Base-by-base conservation (phyloP, 2,329 filamentous ascomycete genomes). In the Seiridium cupressi region DNA sequence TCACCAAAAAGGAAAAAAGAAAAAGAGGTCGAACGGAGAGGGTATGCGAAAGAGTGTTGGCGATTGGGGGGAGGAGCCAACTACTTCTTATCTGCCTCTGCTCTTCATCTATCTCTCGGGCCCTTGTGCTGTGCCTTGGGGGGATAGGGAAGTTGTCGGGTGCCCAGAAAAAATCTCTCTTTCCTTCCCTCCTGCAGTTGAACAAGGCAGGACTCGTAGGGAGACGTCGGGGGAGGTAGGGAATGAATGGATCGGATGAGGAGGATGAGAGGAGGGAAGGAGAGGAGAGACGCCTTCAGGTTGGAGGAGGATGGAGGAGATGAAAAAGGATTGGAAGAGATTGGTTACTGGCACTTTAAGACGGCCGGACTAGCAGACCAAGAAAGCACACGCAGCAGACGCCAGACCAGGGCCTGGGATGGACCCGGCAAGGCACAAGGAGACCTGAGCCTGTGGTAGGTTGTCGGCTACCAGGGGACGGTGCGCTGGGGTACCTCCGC, bases 261-360 rank as follows among this genome's bases (percentile, higher is more conserved):
- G 74, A 74, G 72, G 72, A 71, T 64, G 65, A 64, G 69, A 66
- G 70, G 69, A 71, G 60, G 61, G 67, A 70, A 68, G 70, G 70
- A 70, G 72, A 68, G 68, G 69, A 72, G 69, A 74, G 72, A 72
- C 68, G 72, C 64, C 72, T 71, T 78, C 80, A 79, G 79, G 80
- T 80, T 78, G 78, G 80, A 82, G 77, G 76, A 82, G 77, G 78
- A 81, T 77, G 74, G 75, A 79, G 76, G 74, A 78, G 77, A 78
- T 74, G 77, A 77, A 79, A 79, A 81, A 80, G 80, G 81, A 83
- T 79, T 81, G 80, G 81, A 78, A 78, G 77, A 81, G 77, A 82
- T 72, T 74, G 72, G 73, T 69, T 72, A 73, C 71, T 71, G 70
- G 73, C 74, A 74, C 73, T 73, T 79, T 77, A 77, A 79, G 75